Percentiles rank a stretch among this genome's conserved stretches.
These are phyloP conservation scores for Zymoseptoria pseudotritici DNA, from an alignment of 2,329 filamentous ascomycete genomes.

Conservation along the genomic window DNA sequence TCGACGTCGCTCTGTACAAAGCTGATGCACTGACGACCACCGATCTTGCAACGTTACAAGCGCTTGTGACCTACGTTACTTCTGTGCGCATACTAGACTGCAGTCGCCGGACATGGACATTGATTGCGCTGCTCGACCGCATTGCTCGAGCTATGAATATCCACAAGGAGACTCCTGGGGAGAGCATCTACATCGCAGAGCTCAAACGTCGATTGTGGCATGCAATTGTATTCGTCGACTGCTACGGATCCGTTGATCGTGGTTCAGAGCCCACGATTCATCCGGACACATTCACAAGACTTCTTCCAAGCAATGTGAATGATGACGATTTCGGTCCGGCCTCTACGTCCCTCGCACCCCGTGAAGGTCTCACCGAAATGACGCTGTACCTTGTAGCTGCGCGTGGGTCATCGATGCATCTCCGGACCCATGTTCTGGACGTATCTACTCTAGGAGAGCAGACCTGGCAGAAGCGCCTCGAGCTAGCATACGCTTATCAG, in stretches of 20 bases:
- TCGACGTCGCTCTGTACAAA: slow-evolving; percentile 26
- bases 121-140: slow-evolving; percentile 25
- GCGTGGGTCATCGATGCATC: slow-evolving; percentile 10
- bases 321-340: slow-evolving; percentile 25
- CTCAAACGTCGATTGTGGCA: slow-evolving; percentile 29
- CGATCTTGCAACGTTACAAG: slow-evolving; percentile 27
- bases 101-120: slow-evolving; percentile 26
- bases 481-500: slow-evolving; percentile 22
- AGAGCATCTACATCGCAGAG: slow-evolving; percentile 24
- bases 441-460: slow-evolving; percentile 12
- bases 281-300: slow-evolving; percentile 17
- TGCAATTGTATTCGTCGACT: slow-evolving; percentile 24
- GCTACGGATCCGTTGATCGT: slow-evolving; percentile 25
- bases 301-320: slow-evolving; percentile 25
- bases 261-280: slow-evolving; percentile 24
- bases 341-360: slow-evolving; percentile 14
- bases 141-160: slow-evolving; percentile 28
- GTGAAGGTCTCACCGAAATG: slow-evolving; percentile 26
- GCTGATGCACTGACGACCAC: slow-evolving; percentile 27
- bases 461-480: slow-evolving; percentile 25
- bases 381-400: slow-evolving; percentile 17
- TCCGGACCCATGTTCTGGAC: slow-evolving; percentile 10
- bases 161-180: slow-evolving; percentile 20
- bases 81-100: slow-evolving; percentile 20
- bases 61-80: slow-evolving; percentile 21